Base-by-base conservation (phyloP, 305 asterid genomes). In the Rubia occidens region DNA sequence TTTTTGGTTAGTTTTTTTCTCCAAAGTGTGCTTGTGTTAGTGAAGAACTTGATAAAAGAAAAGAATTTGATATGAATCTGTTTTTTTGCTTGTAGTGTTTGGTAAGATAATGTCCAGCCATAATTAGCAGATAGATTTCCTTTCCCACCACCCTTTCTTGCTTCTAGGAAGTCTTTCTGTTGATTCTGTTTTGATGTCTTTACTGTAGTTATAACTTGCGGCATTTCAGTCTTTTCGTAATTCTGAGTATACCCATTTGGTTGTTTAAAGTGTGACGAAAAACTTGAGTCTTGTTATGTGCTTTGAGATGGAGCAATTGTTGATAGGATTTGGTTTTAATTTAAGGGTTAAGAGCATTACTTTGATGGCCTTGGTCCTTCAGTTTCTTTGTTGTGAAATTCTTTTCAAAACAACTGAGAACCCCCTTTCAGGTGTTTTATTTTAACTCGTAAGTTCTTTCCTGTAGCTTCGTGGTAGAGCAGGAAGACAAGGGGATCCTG, bases 401-500 rank as follows among this genome's bases (percentile, higher is more conserved):
- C 53, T 21, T 72, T 60, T 64, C 17, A 5, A 15, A 60, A 37
- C 35, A 14, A 8, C 18, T 56, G 32, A 44, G 37, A 58, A n/a
- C n/a, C 11, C 42, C 54, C 17, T 39, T 2, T 77, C 9, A 26
- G 55, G 56, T 14, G 60, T 43, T 47, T 20, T 18, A 47, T 26
- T 68, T 59, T 24, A 61, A 72, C 37, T 63, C 35, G 56, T 45
- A 3, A 21, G 20, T 20, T 39, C 63, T 72, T 82, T 77, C 73
- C 37, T 75, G 49, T 73, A 94, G 99, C 95, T 95, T 58, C 94
- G 98, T 63, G 98, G 99, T 77, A 91, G 99, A 85, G 94, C 98
- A 66, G 99, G 99, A 62, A 91, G 99, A 81, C 98, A 91, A 78
- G 98, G 99, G 68, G 99, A 95, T 87, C 97, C 96, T 75, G 99